Evolutionary conservation across 371 early-diverging fungal species (phyloP), one percentile per base, ranked within the genome.

Genomic region (Saksenaea vasiformis): DNA sequence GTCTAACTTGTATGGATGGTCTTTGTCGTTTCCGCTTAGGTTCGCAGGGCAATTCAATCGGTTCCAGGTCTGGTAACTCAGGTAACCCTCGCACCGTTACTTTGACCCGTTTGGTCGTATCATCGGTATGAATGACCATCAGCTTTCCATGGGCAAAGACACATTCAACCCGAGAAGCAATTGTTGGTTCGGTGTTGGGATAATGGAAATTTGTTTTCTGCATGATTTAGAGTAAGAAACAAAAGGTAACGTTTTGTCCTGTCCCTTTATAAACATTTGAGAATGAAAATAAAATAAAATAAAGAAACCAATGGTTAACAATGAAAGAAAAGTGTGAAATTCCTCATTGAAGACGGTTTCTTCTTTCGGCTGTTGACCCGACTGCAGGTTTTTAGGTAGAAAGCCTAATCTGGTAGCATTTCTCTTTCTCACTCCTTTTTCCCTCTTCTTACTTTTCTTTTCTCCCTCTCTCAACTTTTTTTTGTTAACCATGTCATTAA

Each of bases 101-200:
- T n/a, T 61, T 61, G 15, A 61, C 62, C 13, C 62, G 56, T 19
- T 51, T 53, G n/a, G 67, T 66, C 5, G 56, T n/a, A 39, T 53
- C 53, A 38, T 66, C 58, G 3, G 60, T 61, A 19, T 66, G 53
- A 17, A 54, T 61, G 5, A 66, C 57, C 57, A 66, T 61, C 17
- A 65, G 56, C n/a, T 53, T 58, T 19, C 59, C 65, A 31, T 65
- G 54, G 8, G 60, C 65, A 65, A 65, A 65, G 11, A 59, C 60
- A 41, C 59, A 65, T 35, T 65, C 65, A 0, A 54, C 58, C 11
- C 31, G 54, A 3, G 51, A 22, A 3, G 22, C 51, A 22, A 47
- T 22, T 10, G 17, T 22, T n/a, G n/a, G n/a, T 53, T 51, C 8
- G 36, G 58, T n/a, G 47, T 65, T 17, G 58, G 65, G 43, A 47